Evolutionary conservation across 805 yeast species (phyloP), one percentile per base, ranked within the genome.

Genomic region (Myxozyma neglecta): DNA sequence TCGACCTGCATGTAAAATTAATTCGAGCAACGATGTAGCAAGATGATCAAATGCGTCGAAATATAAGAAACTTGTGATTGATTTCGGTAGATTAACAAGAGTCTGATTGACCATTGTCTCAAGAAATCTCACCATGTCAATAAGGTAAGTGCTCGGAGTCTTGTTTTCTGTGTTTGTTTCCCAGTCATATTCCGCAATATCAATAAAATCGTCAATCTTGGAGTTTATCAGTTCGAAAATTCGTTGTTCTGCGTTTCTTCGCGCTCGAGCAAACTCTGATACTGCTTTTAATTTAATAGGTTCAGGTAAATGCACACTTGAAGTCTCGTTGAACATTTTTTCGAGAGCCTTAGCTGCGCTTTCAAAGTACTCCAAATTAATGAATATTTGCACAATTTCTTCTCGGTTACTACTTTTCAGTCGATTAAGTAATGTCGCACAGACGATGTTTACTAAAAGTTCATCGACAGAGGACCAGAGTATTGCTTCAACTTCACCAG

Each of bases 131-230:
- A 96, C 92, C 79, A 92, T 84, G 74, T 93, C 98, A 53, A 84
- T 83, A 59, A 93, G 83, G 55, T 87, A 86, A 68, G 80, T 81
- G 67, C 88, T 87, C 14, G 97, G 94, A 59, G 85, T 88, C 0
- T 69, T 73, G 65, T 83, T 82, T 11, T 78, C 69, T 9, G 68
- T 70, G 3, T 74, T 77, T 9, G 70, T 55, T 39, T 77, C 74
- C 97, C 97, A 93, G 71, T 91, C 89, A 75, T 89, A 89, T 65
- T 89, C 96, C 32, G 90, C 88, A 76, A 89, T 83, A 59, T 89
- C 97, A 67, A 93, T 77, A 67, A 93, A 83, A 74, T 87, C 93
- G 60, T 84, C 83, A 44, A 93, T 86, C 67, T 89, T 89, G 43
- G 82, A 80, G 71, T 93, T 96, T 59, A 94, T 90, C 80, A 90